phyloP scores from a whole-genome alignment of 2,329 filamentous ascomycete species.

The Phoma sp. region DNA sequence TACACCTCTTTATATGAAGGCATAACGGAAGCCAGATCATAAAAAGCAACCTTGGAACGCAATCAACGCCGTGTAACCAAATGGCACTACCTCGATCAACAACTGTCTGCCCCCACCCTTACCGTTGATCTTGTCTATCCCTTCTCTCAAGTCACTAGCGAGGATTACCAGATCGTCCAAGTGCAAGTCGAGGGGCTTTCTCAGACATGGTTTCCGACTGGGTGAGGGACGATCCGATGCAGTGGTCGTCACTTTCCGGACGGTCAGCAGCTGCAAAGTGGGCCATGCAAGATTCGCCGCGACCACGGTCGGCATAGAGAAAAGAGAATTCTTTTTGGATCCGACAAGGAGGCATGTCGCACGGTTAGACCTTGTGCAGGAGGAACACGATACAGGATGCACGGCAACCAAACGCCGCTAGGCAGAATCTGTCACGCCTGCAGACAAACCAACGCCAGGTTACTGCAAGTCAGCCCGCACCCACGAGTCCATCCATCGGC shows the following conservation, averaged over 20 bases:
- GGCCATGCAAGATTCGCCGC: conserved; percentile 6
- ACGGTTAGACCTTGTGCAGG: conserved; percentile 12
- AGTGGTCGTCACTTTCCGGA: conserved; percentile 6
- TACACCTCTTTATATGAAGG: conserved; percentile 9
- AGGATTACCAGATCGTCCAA: background rate
- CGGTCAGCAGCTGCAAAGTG: conserved; percentile 9
- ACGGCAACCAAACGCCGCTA: conserved; percentile 5
- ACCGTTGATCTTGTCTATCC: conserved; percentile 14
- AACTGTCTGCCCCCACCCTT: conserved; percentile 9
- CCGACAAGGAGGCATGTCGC: conserved; percentile 13
- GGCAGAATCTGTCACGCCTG: conserved; percentile 3
- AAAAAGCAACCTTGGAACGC: conserved; percentile 16
- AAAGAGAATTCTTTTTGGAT: conserved; percentile 16
- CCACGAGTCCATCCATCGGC: conserved; percentile 12
- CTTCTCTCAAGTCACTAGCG: conserved; percentile 2
- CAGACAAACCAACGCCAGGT: conserved; percentile 9
- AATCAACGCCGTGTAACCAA: conserved; percentile 13
- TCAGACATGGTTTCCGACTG: conserved; percentile 5
- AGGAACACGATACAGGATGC: conserved; percentile 17
- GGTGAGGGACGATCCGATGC: conserved; percentile 9
- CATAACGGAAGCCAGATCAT: background rate
- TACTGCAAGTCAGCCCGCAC: conserved; percentile 7
- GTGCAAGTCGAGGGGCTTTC: conserved; percentile 6
- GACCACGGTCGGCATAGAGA: conserved; percentile 6
- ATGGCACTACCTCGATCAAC: background rate